phyloP scores from a whole-genome alignment of 208 protist genomes.

The Angomonas ambiguus region DNA sequence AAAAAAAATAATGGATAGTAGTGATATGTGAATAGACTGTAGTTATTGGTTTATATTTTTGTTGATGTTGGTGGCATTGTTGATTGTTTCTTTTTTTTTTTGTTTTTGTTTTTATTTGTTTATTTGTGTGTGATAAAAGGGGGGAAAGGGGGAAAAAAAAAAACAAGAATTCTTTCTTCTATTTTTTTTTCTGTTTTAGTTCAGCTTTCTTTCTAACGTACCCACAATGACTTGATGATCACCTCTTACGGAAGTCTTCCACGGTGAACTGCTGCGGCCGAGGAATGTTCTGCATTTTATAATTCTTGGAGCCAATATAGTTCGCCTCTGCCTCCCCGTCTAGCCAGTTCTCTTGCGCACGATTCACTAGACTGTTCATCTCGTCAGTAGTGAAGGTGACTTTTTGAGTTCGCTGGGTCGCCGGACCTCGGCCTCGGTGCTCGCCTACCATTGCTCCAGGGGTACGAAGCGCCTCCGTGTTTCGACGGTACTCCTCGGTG shows the following conservation, averaged over 20 bases:
- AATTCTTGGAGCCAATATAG: conserved; percentile 85
- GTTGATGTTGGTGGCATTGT: no score
- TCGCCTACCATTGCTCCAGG: conserved; percentile 84
- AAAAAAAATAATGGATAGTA: not conserved
- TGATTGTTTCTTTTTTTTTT: no score
- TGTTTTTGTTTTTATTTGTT: not conserved
- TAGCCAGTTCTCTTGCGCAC: conserved; percentile 79
- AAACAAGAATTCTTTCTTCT: not conserved
- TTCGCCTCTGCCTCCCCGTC: conserved; percentile 70
- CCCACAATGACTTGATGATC: not conserved
- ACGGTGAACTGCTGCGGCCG: conserved; percentile 76
- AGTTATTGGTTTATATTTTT: no score
- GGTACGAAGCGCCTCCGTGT: conserved; percentile 67
- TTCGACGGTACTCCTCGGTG: conserved; percentile 57
- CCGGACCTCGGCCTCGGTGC: conserved; percentile 65
- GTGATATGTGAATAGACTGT: no score
- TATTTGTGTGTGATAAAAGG: not conserved
- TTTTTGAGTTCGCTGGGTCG: conserved; percentile 55
- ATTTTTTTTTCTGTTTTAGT: no score
- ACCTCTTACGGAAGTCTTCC: conserved; percentile 79
- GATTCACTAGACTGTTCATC: conserved; percentile 58
- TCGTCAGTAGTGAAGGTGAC: conserved; percentile 58
- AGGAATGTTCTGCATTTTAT: conserved; percentile 81
- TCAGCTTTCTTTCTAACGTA: not conserved
- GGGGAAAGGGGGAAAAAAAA: not conserved